Evolutionary conservation across 2,329 filamentous ascomycete species (phyloP), one percentile per base, ranked within the genome.

Genomic region (Arthroderma sp.): DNA sequence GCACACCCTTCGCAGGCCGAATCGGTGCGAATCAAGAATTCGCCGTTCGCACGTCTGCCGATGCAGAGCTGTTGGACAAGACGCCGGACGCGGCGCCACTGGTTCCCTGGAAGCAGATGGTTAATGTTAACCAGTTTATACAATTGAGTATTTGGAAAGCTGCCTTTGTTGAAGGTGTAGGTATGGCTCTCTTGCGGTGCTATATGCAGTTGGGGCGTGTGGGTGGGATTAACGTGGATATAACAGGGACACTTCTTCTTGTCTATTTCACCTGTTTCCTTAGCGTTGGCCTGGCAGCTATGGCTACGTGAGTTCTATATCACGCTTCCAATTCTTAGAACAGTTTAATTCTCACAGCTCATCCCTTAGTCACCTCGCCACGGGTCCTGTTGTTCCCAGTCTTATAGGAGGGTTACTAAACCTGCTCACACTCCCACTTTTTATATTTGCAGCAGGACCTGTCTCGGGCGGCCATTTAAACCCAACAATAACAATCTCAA

Each of bases 391-490:
- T 34, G 32, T 34, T 11, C 32, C 32, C 32, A 34, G 32, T 36
- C 44, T 60, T 36, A 50, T 66, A 46, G 62, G 58, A 10, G 61
- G 63, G 9, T 55, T 71, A 33, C 59, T 60, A 45, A 72, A 64
- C 47, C 54, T 60, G 7, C 49, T 67, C 22, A 50, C 70, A 39
- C 56, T 73, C 10, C 56, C 70, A 1, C 52, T 72, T 1, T 69
- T 74, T 52, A 72, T 75, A 39, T 73, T 68, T 50, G 66, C 66
- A 6, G 67, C 69, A 9, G 68, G 64, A 4, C 66, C 71, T 0
- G 66, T 68, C 0, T 70, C 68, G 3, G 71, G 73, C 34, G 72
- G 68, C 1, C 73, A 76, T 51, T 56, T 76, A 45, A 76, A 73
- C 50, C 72, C 72, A 1, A 58, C 69, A 30, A 73, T 77, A 48